A percentile compares a stretch with the other conserved stretches of the same genome.
These are phyloP conservation scores for Apiospora hydei DNA, from an alignment of 2,329 filamentous ascomycete species.

Conservation along the genomic window DNA sequence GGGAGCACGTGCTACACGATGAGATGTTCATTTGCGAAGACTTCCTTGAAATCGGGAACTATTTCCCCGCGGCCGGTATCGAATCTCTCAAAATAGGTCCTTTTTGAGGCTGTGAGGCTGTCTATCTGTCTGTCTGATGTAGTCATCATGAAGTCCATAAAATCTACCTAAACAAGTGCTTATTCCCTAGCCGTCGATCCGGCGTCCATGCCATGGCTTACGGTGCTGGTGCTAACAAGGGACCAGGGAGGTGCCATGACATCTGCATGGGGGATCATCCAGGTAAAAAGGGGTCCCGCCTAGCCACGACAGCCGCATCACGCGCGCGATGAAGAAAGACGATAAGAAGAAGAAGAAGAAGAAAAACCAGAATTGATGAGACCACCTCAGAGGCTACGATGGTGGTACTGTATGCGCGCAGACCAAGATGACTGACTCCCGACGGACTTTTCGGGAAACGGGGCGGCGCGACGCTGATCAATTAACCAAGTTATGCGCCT, in stretches of 20 bases:
- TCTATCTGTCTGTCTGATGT: not conserved
- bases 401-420: not conserved
- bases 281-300: not conserved
- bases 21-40: not conserved
- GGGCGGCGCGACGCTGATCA: slow-evolving; percentile 10
- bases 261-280: slow-evolving; percentile 9
- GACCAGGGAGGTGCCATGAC: not conserved
- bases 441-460: not conserved
- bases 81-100: not conserved
- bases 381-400: not conserved
- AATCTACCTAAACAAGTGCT: slow-evolving; percentile 11
- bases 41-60: not conserved
- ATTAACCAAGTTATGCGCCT: not conserved
- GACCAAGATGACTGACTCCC: not conserved
- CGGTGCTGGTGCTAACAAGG: not conserved
- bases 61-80: not conserved
- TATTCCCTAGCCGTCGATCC: slow-evolving; percentile 7
- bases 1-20: not conserved
- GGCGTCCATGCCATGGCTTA: not conserved
- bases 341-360: not conserved
- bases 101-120: not conserved
- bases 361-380: not conserved
- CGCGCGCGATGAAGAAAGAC: not conserved
- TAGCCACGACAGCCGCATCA: slow-evolving; percentile 14
- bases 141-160: not conserved